Base-by-base conservation (phyloP, 495 filamentous ascomycete species). In the Tetracladium setigerum region DNA sequence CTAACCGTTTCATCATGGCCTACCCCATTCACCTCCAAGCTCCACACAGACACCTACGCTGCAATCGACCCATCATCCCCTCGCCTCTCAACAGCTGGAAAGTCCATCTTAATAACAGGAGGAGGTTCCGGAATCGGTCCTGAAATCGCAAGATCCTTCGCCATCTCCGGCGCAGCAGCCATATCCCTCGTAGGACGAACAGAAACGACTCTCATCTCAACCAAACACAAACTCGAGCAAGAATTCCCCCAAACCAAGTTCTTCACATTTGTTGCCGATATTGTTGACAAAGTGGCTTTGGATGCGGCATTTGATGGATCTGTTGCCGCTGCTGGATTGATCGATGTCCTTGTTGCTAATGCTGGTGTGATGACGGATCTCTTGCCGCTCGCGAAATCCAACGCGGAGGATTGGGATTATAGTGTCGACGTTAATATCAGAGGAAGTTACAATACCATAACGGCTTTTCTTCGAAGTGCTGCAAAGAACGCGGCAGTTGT, bases 101-200 rank as follows among this genome's bases (percentile, higher is more conserved):
- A 71, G 47, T 63, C 46, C n/a, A 59, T 76, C 11, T 53, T 76
- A 38, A 61, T 78, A 15, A 70, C 72, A 6, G 74, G 74, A n/a
- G 73, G 57, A 41, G 65, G 60, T 1, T 46, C 57, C 9, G 66
- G 66, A 11, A 61, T 69, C 42, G 65, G 66, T 30, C 34, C 38
- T 5, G 50, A 45, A 15, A 62, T 61, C 11, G 58, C 64, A 17
- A 30, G 38, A 19, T 33, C 48, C 22, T 61, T 65, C 30, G 56
- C 60, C 36, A 41, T 34, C 8, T 50, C 61, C 2, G 58, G 58
- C 1, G 37, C 44, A 4, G 30, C 5, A 10, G 40, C 34, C 1
- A 42, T 59, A 35, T 35, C 45, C 33, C 22, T 57, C 16, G 16
- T 50, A 36, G 51, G 50, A 1, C 55, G 51, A 13, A 65, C 49